Base-by-base conservation (phyloP, 2,329 filamentous ascomycete genomes). In the Sordariomycetes sp. region DNA sequence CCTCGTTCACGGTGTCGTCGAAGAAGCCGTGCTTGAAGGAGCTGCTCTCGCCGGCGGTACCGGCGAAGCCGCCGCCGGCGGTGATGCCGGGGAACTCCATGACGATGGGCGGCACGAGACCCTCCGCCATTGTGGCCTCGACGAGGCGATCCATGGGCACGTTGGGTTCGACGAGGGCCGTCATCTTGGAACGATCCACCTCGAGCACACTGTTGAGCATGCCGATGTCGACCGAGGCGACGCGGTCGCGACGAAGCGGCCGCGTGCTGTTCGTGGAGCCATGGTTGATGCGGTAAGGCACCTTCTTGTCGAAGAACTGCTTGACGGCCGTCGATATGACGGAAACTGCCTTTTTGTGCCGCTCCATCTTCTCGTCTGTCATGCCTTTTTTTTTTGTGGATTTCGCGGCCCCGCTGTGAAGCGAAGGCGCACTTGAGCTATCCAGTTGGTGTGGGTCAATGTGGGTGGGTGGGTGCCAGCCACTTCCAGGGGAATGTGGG, bases 21-120 rank as follows among this genome's bases (percentile, higher is more conserved):
- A 89, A 89, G 70, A 86, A 87, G 48, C 86, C 86, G 66, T 87
- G 79, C 59, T 77, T 76, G 70, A 89, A 90, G 20, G 78, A 82
- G 61, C 77, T 82, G 69, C 81, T 86, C 72, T 90, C 86, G 28
- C 85, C 86, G 0, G 84, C 81, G 0, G 84, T 87, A 10, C 86
- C 86, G 0, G 85, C 82, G 66, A 81, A 89, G 3, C 84, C 85
- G 45, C 86, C 86, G 25, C 86, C 86, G 1, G 81, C 83, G 0
- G 86, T 89, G 68, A 89, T 89, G 36, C 85, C 86, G 0, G 85
- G 85, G 62, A 89, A 89, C 67, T 89, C 86, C 82, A 87, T 87
- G 25, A 89, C 84, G 2, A 89, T 82, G 2, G 84, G 84, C 0
- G 86, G 85, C 2, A 89, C 76, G 2, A 89, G 75, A 28, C 81